A percentile compares a stretch with the other conserved stretches of the same genome.
These are phyloP conservation scores for Brassica balearica DNA, from an alignment of 441 rosid genomes.

Conservation along the genomic window DNA sequence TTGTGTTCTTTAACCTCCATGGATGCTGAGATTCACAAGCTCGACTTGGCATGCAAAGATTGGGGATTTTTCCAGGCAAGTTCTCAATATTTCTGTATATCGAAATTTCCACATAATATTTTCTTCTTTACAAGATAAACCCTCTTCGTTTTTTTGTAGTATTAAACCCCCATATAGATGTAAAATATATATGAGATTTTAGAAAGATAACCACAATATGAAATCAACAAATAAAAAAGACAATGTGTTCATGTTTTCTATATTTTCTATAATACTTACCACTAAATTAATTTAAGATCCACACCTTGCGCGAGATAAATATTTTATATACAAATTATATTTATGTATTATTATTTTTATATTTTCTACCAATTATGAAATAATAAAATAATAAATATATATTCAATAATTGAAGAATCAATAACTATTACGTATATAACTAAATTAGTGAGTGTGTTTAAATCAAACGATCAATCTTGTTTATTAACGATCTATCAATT, in stretches of 20 bases:
- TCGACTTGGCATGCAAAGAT: conserved; percentile 56
- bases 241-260: background rate
- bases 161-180: background rate
- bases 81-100: background rate
- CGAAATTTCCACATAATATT: background rate
- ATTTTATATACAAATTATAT: no score
- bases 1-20: conserved; percentile 19
- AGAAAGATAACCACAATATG: conserved; percentile 3
- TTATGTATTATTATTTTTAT: no score
- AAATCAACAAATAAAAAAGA: background rate
- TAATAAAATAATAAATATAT: no score
- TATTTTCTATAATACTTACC: no score
- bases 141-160: background rate
- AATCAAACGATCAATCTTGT: no score
- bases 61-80: conserved; percentile 69
- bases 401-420: no score
- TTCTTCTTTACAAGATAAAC: background rate
- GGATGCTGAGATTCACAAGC: conserved; percentile 39
- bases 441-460: no score
- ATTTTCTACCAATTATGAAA: no score
- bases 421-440: no score
- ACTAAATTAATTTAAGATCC: no score
- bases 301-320: no score
- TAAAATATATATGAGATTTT: background rate
- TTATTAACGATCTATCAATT: no score